Percentiles rank a stretch among this genome's conserved stretches.
Conservation (phyloP, 345 rosid genomes). For the Limnanthes douglasii region DNA sequence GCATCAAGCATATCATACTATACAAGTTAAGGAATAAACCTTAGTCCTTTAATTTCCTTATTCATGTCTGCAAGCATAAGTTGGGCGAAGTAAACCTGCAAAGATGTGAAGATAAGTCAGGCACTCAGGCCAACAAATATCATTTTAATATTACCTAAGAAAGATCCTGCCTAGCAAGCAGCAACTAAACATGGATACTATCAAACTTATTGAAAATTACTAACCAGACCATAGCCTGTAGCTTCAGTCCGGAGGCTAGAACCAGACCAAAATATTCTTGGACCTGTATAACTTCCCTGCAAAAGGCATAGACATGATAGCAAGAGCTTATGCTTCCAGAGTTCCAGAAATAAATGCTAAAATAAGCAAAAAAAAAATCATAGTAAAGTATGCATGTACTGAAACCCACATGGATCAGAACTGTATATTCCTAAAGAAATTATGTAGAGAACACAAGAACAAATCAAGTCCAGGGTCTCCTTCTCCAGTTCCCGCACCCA, state of each 20-base stretch:
- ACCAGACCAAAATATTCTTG: slow-evolving; percentile 92
- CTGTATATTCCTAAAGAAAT: too few relatives aligned
- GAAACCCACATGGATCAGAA: too few relatives aligned
- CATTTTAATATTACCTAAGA: background rate
- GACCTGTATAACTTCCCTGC: slow-evolving; percentile 99
- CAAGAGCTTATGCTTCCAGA: slow-evolving; percentile 12
- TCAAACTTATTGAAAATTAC: slow-evolving; percentile 6
- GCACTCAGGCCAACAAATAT: background rate
- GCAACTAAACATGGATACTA: slow-evolving; percentile 4
- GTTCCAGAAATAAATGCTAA: background rate
- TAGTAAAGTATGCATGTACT: too few relatives aligned
- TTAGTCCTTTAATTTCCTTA: slow-evolving; percentile 88
- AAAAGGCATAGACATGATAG: slow-evolving; percentile 36
- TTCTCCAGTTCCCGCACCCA: too few relatives aligned
- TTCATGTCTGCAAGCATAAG: slow-evolving; percentile 92
- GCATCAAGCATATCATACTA: too few relatives aligned
- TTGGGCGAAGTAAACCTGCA: slow-evolving; percentile 95
- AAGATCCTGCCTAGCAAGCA: background rate
- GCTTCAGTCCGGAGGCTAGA: slow-evolving; percentile 99
- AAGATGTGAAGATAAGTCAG: slow-evolving; percentile 10
- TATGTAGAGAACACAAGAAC: too few relatives aligned
- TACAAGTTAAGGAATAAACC: slow-evolving; percentile 30
- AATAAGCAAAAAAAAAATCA: too few relatives aligned
- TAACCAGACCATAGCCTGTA: slow-evolving; percentile 98
- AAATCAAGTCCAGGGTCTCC: too few relatives aligned